A percentile compares a stretch with the other conserved stretches of the same genome.
phyloP scores from a whole-genome alignment of 306 rosid species.

The Dicorynia guianensis region DNA sequence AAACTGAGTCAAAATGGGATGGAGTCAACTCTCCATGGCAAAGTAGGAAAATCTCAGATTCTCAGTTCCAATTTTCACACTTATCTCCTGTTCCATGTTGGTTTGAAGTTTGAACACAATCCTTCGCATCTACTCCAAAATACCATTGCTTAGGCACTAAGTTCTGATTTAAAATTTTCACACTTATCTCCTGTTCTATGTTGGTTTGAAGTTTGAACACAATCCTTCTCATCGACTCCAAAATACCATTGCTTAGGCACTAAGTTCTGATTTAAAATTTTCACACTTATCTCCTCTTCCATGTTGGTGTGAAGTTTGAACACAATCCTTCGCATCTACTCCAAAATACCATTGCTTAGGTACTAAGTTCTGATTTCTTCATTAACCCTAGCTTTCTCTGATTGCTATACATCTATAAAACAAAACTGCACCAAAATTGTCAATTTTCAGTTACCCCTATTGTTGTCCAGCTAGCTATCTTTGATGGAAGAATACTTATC shows the following conservation, averaged over 20 bases:
- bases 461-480: neutral
- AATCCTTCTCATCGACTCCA: no score
- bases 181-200: no score
- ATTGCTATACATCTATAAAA: neutral
- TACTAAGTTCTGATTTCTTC: neutral
- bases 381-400: neutral
- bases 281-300: neutral
- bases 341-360: neutral
- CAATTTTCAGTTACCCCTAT: slow-evolving; percentile 1
- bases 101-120: no score
- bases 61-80: neutral
- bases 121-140: no score
- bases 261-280: no score
- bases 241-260: no score
- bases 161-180: no score
- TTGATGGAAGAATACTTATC: no score
- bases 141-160: no score
- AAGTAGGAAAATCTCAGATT: neutral
- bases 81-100: no score
- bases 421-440: neutral
- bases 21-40: neutral
- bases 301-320: no score
- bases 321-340: neutral
- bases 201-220: no score
- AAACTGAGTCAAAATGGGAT: neutral